Evolutionary conservation across 2,329 filamentous ascomycete genomes (phyloP).

Genomic region (Calonectria pseudoturangicola): DNA sequence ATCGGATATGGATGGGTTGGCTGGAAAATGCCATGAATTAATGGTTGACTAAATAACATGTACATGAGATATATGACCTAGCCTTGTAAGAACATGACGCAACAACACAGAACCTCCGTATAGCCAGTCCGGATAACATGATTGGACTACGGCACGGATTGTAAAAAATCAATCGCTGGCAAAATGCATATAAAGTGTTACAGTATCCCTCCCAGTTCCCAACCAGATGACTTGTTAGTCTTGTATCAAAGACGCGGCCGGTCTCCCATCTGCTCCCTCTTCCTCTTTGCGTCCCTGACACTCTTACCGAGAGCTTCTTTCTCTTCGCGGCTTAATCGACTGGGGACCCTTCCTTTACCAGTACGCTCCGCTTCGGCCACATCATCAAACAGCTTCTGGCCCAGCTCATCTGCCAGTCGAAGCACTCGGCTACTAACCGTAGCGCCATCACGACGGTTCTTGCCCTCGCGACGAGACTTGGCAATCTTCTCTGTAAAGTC

Average conservation of each 20-base stretch:
- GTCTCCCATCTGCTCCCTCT: constrained; percentile 67
- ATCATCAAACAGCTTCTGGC: constrained; percentile 80
- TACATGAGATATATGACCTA: constrained; percentile 15
- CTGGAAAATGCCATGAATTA: constrained; percentile 5
- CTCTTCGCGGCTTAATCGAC: constrained; percentile 71
- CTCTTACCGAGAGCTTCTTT: constrained; percentile 64
- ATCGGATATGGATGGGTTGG: background rate
- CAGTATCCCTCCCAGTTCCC: constrained; percentile 29
- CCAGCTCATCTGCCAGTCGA: constrained; percentile 83
- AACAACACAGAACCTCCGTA: background rate
- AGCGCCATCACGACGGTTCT: constrained; percentile 94
- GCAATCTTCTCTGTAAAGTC: constrained; percentile 93
- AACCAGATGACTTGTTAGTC: background rate
- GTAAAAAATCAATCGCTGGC: constrained; percentile 37
- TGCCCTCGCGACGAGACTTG: constrained; percentile 88
- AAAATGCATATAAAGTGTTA: constrained; percentile 36
- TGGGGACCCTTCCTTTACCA: constrained; percentile 61
- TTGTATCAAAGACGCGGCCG: constrained; percentile 69
- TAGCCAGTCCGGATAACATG: background rate
- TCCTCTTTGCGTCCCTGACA: constrained; percentile 67
- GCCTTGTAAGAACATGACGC: constrained; percentile 18
- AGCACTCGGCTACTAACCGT: constrained; percentile 91
- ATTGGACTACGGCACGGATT: constrained; percentile 16
- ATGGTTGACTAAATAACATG: constrained; percentile 28
- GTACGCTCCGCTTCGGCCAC: constrained; percentile 63